Conservation (phyloP, 441 rosid genomes). For the Aleurites moluccanus region DNA sequence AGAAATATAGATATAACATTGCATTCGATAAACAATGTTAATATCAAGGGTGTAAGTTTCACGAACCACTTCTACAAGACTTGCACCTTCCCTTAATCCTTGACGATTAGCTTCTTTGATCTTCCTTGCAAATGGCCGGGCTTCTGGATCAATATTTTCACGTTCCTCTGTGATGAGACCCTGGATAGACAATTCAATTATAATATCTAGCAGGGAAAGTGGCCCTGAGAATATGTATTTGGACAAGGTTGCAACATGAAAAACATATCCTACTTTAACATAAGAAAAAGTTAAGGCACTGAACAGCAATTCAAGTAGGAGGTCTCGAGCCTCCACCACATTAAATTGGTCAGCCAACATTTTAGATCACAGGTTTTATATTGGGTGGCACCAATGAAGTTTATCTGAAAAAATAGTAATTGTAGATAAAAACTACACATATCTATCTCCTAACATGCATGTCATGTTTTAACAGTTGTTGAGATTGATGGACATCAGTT, state of each 20-base stretch:
- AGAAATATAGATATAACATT: not conserved
- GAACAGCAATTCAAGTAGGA: not conserved
- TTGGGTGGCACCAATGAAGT: not conserved
- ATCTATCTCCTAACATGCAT: not conserved
- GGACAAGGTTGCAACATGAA: not conserved
- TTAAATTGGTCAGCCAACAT: not conserved
- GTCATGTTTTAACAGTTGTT: not conserved
- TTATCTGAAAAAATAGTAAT: not conserved
- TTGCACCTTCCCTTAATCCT: constrained; percentile 89
- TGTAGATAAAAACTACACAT: not conserved
- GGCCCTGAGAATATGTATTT: not conserved
- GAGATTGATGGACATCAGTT: constrained; percentile 2
- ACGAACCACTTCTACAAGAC: constrained; percentile 95
- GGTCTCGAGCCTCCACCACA: not conserved
- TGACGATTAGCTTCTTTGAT: constrained; percentile 82
- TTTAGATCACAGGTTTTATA: not conserved
- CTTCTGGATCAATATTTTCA: constrained; percentile 73
- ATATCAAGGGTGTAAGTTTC: constrained; percentile 17
- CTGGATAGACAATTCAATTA: constrained; percentile 37
- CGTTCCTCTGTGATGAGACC: constrained; percentile 95
- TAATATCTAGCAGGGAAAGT: not conserved
- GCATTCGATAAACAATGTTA: not conserved
- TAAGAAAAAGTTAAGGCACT: not conserved
- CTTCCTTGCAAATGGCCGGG: constrained; percentile 84
- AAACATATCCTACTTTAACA: constrained; percentile 9